Evolutionary conservation across 352 stramenopile species (phyloP).

Genomic region (Phytophthora fragariae): DNA sequence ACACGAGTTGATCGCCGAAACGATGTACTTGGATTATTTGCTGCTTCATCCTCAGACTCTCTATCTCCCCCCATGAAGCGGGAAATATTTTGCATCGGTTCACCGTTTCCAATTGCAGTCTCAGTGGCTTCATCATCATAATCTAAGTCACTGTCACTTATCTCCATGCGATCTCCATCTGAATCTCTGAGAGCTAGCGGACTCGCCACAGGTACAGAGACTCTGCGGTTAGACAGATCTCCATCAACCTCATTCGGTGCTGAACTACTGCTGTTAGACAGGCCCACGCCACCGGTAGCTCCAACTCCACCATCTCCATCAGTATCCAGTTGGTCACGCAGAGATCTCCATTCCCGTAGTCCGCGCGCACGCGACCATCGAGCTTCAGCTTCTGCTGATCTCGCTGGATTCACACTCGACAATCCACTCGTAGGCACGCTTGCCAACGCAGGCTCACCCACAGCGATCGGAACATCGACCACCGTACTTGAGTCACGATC

Average conservation of each 20-base stretch:
- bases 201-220: neutral
- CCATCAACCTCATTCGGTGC: neutral
- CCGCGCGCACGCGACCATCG: slow-evolving; percentile 4
- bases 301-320: slow-evolving; percentile 15
- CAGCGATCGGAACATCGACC: slow-evolving; percentile 8
- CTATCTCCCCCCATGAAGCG: neutral
- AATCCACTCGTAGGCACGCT: neutral
- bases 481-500: neutral
- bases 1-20: neutral
- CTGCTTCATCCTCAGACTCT: neutral
- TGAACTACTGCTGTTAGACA: slow-evolving; percentile 14
- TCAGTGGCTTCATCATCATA: neutral
- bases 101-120: slow-evolving; percentile 9
- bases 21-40: neutral
- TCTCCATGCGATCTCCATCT: neutral
- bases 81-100: neutral
- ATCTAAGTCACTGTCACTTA: neutral
- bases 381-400: slow-evolving; percentile 15
- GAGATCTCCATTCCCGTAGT: slow-evolving; percentile 1
- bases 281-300: neutral
- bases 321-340: neutral
- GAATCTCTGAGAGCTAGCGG: slow-evolving; percentile 14
- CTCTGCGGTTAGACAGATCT: slow-evolving; percentile 17
- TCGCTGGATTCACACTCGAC: slow-evolving; percentile 19
- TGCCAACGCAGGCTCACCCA: slow-evolving; percentile 6